phyloP scores from a whole-genome alignment of 2,329 filamentous ascomycete species.

The Cryphonectria radicalis region DNA sequence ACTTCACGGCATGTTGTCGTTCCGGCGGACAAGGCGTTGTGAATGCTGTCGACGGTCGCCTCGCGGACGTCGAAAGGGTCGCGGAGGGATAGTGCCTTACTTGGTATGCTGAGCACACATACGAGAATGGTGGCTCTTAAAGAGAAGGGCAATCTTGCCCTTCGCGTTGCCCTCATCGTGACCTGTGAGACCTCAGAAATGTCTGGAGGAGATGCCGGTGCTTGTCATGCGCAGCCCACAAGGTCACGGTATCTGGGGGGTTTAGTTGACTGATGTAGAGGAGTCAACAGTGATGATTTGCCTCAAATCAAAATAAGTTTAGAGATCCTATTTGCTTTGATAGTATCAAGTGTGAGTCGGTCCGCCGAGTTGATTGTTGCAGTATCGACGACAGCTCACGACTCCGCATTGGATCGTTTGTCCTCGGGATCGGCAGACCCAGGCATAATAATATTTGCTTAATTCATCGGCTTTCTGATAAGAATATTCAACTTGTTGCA shows the following conservation, averaged over 20 bases:
- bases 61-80: conserved; percentile 56
- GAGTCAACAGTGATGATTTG: not conserved
- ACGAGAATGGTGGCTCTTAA: not conserved
- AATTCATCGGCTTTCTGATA: not conserved
- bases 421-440: not conserved
- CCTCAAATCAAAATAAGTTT: not conserved
- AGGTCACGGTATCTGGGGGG: not conserved
- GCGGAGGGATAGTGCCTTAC: conserved; percentile 9
- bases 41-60: conserved; percentile 61
- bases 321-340: not conserved
- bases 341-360: not conserved
- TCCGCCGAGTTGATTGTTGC: not conserved
- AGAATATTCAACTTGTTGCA: not conserved
- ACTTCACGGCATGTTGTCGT: conserved; percentile 58
- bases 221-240: not conserved
- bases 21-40: conserved; percentile 57
- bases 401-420: not conserved
- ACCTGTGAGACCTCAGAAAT: not conserved
- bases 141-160: too few species aligned
- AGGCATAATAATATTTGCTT: not conserved
- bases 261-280: not conserved
- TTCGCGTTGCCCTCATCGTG: not conserved
- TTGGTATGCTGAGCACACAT: not conserved
- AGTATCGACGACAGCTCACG: not conserved
- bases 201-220: not conserved